Evolutionary conservation across 1,284 basidiomycete genomes (phyloP).

Genomic region (Trichosporon faecale): DNA sequence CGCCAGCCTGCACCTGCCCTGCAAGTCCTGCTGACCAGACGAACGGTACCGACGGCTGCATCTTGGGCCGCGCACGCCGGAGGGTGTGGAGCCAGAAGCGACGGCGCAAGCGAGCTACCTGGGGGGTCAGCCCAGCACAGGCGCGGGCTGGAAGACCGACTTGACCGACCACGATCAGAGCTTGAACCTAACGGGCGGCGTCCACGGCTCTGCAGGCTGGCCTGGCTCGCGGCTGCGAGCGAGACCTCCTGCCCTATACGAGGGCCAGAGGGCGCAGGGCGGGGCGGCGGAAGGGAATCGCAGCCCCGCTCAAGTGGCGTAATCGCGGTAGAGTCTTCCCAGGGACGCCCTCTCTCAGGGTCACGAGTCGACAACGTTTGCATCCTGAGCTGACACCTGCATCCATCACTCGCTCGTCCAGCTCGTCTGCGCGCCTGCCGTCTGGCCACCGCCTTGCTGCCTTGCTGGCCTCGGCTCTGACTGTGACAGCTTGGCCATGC

Average conservation of each 20-base stretch:
- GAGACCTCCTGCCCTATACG: neutral
- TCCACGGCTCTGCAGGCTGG: neutral
- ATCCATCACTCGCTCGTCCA: neutral
- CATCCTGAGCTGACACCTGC: conserved; percentile 1
- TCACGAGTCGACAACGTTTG: neutral
- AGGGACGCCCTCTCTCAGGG: neutral
- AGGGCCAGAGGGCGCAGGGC: neutral
- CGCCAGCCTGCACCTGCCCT: neutral
- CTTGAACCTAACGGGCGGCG: neutral
- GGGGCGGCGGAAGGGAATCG: neutral
- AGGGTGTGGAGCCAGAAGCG: neutral
- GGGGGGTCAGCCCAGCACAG: too few species aligned
- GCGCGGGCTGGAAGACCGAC: too few species aligned
- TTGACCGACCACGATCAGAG: neutral
- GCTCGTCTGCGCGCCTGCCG: neutral
- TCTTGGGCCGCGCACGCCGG: neutral
- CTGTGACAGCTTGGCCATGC: neutral
- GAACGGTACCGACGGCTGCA: neutral
- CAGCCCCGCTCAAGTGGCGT: neutral
- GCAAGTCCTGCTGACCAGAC: neutral
- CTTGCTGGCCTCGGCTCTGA: neutral
- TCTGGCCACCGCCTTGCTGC: neutral
- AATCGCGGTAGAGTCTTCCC: neutral
- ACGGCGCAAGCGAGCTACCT: neutral
- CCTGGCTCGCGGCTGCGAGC: neutral